A percentile compares a stretch with the other conserved stretches of the same genome.
Conservation (phyloP, 352 stramenopile genomes). For the Globisporangium spinosum region DNA sequence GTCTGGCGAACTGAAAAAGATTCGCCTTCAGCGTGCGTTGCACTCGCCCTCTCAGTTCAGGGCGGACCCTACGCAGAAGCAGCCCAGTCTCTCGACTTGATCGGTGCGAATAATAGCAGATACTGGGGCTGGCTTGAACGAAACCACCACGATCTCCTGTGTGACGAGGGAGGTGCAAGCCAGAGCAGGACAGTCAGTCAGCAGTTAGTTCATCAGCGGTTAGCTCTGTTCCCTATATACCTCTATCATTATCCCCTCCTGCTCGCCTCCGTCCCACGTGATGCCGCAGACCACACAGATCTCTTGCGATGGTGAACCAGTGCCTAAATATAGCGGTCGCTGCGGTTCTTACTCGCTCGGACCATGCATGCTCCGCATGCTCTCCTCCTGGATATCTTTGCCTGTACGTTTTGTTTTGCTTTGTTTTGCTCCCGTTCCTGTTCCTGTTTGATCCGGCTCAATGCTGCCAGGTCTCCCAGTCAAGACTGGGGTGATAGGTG, state of each 20-base stretch:
- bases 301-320: constrained; percentile 4
- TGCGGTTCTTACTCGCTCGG: not conserved
- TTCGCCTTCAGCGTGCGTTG: not conserved
- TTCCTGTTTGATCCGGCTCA: not conserved
- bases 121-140: constrained; percentile 1
- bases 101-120: not conserved
- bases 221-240: constrained; percentile 4
- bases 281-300: not conserved
- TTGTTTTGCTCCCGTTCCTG: too few species aligned
- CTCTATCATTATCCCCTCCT: not conserved
- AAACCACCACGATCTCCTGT: constrained; percentile 1
- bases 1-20: not conserved
- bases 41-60: not conserved
- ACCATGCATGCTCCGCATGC: not conserved
- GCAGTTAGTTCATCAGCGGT: not conserved
- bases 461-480: not conserved
- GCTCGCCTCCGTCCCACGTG: not conserved
- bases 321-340: constrained; percentile 1
- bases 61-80: not conserved
- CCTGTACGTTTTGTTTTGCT: not conserved
- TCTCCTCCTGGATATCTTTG: constrained; percentile 8
- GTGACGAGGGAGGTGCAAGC: not conserved
- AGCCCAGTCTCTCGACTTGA: not conserved
- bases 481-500: constrained; percentile 3
- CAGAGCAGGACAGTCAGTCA: not conserved